A percentile compares a stretch with the other conserved stretches of the same genome.
Conservation (phyloP, 2,329 filamentous ascomycete species). For the Claviceps digitariae region DNA sequence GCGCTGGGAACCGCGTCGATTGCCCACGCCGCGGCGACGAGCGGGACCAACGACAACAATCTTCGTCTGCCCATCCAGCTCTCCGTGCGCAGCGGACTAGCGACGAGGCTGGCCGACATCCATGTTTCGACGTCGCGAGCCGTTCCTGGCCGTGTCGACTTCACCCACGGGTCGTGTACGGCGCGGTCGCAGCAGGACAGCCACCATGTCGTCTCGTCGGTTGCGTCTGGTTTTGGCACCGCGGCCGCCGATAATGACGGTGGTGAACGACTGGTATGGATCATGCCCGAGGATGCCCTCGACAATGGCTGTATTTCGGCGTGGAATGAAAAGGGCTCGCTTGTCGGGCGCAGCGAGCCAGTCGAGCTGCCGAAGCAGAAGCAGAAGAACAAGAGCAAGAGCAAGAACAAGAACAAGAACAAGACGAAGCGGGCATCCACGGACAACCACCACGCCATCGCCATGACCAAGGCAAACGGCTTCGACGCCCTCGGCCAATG, state of each 20-base stretch:
- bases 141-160: slow-evolving; percentile 7
- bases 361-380: slow-evolving; percentile 15
- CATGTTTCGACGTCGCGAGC: slow-evolving; percentile 9
- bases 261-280: slow-evolving; percentile 5
- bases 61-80: slow-evolving; percentile 17
- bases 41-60: background rate
- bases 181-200: slow-evolving; percentile 7
- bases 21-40: background rate
- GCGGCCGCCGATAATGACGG: background rate
- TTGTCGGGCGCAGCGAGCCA: slow-evolving; percentile 22
- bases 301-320: slow-evolving; percentile 27
- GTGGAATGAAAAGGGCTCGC: slow-evolving; percentile 17
- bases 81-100: slow-evolving; percentile 19
- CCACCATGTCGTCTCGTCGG: slow-evolving; percentile 10
- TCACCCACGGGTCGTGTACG: slow-evolving; percentile 11
- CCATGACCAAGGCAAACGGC: slow-evolving; percentile 37
- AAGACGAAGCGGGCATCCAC: background rate
- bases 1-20: background rate
- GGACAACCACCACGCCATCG: slow-evolving; percentile 21
- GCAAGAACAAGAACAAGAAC: background rate
- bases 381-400: background rate
- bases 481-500: slow-evolving; percentile 40
- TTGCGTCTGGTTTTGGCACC: background rate
- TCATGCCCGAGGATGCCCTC: slow-evolving; percentile 9
- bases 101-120: slow-evolving; percentile 21